A percentile compares a stretch with the other conserved stretches of the same genome.
Conservation (phyloP, 1,139 yeast genomes). For the Magnusiomyces tetraspermus region DNA sequence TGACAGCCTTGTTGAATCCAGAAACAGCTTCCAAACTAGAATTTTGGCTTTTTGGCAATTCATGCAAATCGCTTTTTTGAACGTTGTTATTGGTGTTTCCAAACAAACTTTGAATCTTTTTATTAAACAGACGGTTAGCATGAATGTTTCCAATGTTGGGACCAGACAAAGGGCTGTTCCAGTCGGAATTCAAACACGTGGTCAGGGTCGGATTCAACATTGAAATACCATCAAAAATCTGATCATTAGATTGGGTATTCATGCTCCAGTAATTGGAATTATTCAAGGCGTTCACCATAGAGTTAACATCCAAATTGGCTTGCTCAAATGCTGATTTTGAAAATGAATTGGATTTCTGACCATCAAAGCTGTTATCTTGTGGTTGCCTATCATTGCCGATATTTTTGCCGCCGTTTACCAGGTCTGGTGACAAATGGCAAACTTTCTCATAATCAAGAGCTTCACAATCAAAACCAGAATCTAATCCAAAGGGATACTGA, state of each 20-base stretch:
- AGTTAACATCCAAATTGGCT: background rate
- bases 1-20: background rate
- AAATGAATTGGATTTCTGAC: background rate
- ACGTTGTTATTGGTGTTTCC: background rate
- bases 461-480: background rate
- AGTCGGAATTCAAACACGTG: background rate
- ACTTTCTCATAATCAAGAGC: background rate
- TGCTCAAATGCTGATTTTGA: background rate
- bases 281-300: too few species aligned
- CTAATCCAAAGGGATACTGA: background rate
- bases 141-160: background rate
- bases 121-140: background rate
- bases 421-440: background rate
- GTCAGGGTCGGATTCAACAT: background rate
- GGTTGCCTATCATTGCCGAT: background rate
- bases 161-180: background rate
- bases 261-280: background rate
- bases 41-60: background rate
- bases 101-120: background rate
- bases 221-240: background rate
- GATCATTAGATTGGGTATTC: background rate
- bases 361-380: background rate
- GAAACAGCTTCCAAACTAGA: background rate
- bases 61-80: background rate
- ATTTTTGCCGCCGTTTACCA: background rate